Evolutionary conservation across 78 protist genomes (phyloP), one percentile per base, ranked within the genome.

Genomic region (Speleostelium caveatum): DNA sequence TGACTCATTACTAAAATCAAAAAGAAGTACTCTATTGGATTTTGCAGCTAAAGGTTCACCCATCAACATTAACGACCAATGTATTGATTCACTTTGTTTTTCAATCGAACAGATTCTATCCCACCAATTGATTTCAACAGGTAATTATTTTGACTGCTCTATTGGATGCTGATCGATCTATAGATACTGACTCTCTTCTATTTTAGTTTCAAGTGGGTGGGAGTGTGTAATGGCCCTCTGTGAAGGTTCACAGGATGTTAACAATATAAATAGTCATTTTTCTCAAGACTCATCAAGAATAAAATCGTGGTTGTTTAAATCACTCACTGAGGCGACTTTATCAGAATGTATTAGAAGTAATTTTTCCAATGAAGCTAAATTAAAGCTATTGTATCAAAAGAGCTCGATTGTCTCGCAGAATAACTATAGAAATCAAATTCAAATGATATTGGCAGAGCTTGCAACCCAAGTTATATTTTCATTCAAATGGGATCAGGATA

Each of bases 41-140:
- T 80, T 32, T 69, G 90, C 74, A 8, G 90, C 71, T 3, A 80
- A 80, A 42, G 90, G 80, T 14, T 80, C 90, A 42, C 24, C 90
- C 26, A 17, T 80, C 17, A 69, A 76, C 28, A 33, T 61, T 6
- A 16, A 22, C 2, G 90, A 80, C 51, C 39, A 22, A 21, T 69
- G 90, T 69, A 22, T 80, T 2, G 73, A 69, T 2, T n/a, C 41
- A 42, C 38, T 80, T 0, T 80, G 66, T 42, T n/a, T 19, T 30
- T 35, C 71, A 42, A 41, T 80, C 38, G 90, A 80, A 30, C 63
- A 58, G 49, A 58, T 80, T 1, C 5, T 80, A 36, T 21, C 73
- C 36, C 63, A 69, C 59, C 69, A 67, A 28, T 35, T 79, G 2
- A 49, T 60, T 38, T 26, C 28, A 32, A 12, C 21, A 33, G 19